Conservation (phyloP, 139 green algal genomes). For the Desmodesmus armatus region DNA sequence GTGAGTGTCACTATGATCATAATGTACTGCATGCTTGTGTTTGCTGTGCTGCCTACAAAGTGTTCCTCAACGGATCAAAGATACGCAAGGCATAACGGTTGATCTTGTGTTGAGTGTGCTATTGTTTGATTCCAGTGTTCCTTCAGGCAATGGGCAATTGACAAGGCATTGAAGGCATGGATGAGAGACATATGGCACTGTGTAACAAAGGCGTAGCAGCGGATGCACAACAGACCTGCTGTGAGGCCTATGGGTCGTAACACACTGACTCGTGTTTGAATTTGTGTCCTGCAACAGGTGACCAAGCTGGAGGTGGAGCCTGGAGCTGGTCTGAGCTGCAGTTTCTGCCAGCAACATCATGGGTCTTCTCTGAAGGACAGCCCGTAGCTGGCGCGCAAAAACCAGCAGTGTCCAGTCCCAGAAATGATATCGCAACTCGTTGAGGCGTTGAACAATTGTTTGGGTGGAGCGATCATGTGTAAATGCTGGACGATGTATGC, state of each 20-base stretch:
- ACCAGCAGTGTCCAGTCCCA: background rate
- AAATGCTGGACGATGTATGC: too few species aligned
- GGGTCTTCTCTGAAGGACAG: slow-evolving; percentile 30
- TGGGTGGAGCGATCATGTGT: too few species aligned
- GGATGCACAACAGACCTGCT: background rate
- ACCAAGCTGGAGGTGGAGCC: slow-evolving; percentile 42
- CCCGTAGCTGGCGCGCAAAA: background rate
- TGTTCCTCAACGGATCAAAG: too few species aligned
- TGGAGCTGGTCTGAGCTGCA: slow-evolving; percentile 44
- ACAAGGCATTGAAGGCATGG: background rate
- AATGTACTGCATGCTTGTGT: background rate
- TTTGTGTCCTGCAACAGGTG: slow-evolving; percentile 17
- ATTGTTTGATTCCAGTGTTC: background rate
- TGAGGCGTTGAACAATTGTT: too few species aligned
- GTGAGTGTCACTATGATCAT: slow-evolving; percentile 27
- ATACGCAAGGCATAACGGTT: background rate
- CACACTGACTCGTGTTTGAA: background rate
- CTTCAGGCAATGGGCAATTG: background rate
- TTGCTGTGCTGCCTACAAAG: background rate
- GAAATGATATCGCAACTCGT: too few species aligned
- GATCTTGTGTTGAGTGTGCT: background rate
- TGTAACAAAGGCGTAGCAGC: background rate
- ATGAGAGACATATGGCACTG: background rate
- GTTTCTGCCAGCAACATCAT: slow-evolving; percentile 16
- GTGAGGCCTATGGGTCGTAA: background rate